A percentile compares a stretch with the other conserved stretches of the same genome.
These are phyloP conservation scores for Coniochaeta sp. DNA, from an alignment of 2,329 filamentous ascomycete species.

Conservation along the genomic window DNA sequence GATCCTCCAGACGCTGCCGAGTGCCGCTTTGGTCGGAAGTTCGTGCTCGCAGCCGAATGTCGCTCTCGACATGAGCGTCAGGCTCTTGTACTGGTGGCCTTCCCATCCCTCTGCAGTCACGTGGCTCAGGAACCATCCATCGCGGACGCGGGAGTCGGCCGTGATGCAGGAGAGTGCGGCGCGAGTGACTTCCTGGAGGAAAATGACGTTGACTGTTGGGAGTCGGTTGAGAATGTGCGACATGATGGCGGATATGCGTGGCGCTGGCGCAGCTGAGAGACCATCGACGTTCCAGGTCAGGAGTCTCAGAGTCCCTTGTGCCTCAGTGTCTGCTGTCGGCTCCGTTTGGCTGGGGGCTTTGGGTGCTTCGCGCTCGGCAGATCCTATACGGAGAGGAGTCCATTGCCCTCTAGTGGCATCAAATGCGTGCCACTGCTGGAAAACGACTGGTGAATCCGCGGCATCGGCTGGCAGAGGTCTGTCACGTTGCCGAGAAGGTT, in stretches of 20 bases:
- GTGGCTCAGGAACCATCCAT: conserved; percentile 23
- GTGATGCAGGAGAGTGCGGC: conserved; percentile 13
- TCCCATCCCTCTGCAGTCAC: conserved; percentile 11
- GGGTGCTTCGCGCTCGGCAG: background rate
- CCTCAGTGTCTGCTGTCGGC: too few relatives aligned
- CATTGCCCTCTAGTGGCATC: background rate
- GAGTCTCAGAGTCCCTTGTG: conserved; percentile 5
- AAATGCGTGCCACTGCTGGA: background rate
- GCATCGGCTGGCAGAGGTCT: background rate
- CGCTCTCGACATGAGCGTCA: conserved; percentile 20
- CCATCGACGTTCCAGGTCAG: conserved; percentile 26
- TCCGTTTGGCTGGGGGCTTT: background rate
- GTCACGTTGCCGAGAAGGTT: background rate
- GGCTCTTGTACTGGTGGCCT: conserved; percentile 14
- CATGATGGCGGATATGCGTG: conserved; percentile 19
- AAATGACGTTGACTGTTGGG: conserved; percentile 21
- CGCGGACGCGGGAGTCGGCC: conserved; percentile 15
- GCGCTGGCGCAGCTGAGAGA: conserved; percentile 5
- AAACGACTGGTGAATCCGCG: background rate
- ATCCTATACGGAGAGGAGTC: background rate
- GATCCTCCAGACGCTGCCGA: conserved; percentile 24
- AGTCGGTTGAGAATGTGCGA: conserved; percentile 10
- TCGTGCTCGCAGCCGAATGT: conserved; percentile 12
- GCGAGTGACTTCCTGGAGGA: conserved; percentile 25
- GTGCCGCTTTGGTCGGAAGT: background rate